phyloP scores from a whole-genome alignment of 192 early-diverging fungal species.

The Gigaspora rosea region DNA sequence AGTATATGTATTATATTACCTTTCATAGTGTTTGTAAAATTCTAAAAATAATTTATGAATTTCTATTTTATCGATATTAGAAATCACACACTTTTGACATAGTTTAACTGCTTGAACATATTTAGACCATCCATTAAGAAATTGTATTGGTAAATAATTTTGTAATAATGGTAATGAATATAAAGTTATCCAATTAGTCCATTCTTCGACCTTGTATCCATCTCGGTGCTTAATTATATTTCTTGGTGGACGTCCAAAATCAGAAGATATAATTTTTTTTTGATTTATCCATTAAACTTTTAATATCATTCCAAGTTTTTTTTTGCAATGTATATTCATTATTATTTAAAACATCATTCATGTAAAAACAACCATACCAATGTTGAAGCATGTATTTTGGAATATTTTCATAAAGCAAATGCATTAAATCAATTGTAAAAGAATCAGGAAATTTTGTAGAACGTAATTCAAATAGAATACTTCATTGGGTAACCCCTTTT shows the following conservation, averaged over 20 bases:
- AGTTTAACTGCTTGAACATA: not conserved
- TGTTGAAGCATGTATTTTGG: too few relatives aligned
- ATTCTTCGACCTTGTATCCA: not conserved
- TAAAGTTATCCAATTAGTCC: not conserved
- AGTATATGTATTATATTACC: too few relatives aligned
- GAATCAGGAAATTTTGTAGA: too few relatives aligned
- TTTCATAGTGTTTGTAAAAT: constrained; percentile 1
- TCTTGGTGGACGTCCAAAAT: not conserved
- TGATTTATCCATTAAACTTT: not conserved
- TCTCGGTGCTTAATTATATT: not conserved
- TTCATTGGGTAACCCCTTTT: too few relatives aligned
- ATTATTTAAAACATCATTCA: too few relatives aligned
- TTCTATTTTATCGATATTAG: not conserved
- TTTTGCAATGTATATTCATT: too few relatives aligned
- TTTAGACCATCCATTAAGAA: not conserved
- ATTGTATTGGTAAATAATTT: not conserved
- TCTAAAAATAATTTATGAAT: not conserved
- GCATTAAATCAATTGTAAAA: too few relatives aligned
- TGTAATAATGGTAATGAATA: not conserved
- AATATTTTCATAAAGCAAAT: too few relatives aligned
- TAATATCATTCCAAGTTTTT: not conserved
- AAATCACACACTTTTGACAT: not conserved
- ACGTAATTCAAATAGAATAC: too few relatives aligned
- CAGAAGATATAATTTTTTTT: not conserved
- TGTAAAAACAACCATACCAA: too few relatives aligned